Base-by-base conservation (phyloP, 129 eudicot genomes). In the Centella asiatica region DNA sequence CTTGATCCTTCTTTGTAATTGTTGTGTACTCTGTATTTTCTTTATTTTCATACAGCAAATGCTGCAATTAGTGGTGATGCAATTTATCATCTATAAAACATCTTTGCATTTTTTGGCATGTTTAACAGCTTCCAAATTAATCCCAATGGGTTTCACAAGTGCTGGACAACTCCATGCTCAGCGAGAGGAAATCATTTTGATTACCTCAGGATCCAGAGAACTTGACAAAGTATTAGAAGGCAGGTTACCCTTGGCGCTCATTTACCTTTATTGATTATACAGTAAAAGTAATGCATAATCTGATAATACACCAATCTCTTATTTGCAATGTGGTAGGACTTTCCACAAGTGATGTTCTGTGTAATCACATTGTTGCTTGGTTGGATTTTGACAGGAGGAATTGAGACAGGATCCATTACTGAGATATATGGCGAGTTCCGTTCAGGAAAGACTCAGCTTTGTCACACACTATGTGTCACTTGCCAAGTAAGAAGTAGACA, bases 381-480 rank as follows among this genome's bases (percentile, higher is more conserved):
- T 70, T 18, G 53, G 32, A 19, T 1, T 49, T 60, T 56, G 56
- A 57, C 72, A 90, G 97, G 95, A 37, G 98, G 98, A 55, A 72
- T 92, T 14, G 98, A 92, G 62, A 92, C 95, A 0, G 95, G 98
- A 46, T 87, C 95, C 45, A 92, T 92, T 59, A 92, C 98, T 36
- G 95, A 92, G 54, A 0, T 92, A 68, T 92, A 92, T 50, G 98
- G 98, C 1, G 98, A 92, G 68, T 92, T 81, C 44, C 94, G 94
- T 2, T 81, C 94, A 45, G 98, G 98, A 78, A 92, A 92, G 84
- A 92, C 98, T 76, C 98, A 92, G 67, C 86, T 92, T 23, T 92
- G 98, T 66, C 95, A 92, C 69, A 92, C 98, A 31, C 67, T 92
- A 9, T 92, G 95, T 62, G 98, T 92, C 45, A 84, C 95, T 51